Base-by-base conservation (phyloP, 2,329 filamentous ascomycete genomes). In the Aspergillus alliaceus region DNA sequence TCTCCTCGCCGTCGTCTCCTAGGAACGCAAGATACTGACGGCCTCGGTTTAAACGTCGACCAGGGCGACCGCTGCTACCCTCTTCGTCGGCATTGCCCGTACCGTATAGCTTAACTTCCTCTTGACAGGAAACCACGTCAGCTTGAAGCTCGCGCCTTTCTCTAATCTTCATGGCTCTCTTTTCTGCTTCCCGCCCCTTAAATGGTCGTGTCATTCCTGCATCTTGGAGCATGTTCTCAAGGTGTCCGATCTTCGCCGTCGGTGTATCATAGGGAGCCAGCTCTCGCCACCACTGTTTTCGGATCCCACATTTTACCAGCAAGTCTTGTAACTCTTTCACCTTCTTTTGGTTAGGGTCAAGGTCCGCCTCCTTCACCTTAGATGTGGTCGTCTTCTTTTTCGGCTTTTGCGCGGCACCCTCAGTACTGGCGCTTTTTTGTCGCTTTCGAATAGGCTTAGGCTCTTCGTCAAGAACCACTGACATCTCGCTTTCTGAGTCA, bases 201-300 rank as follows among this genome's bases (percentile, higher is more conserved):
- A 22, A 40, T 12, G 37, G 37, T 1, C 37, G 18, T 4, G 20
- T 40, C 90, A 98, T 97, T 32, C 93, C 95, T 4, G 86, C 81
- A 29, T 96, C 91, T 32, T 82, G 82, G 25, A 99, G 82, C 87
- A 96, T 89, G 11, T 78, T 78, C 70, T 86, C 90, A 7, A 99
- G 81, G 70, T 97, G 91, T 52, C 82, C 82, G 60, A 97, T 90
- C 79, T 96, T 97, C 50, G 86, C 90, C 59, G 86, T 89, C 4
- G 83, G 71, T 24, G 93, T 90, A 54, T 87, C 84, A 66, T 85
- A 92, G 54, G 86, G 80, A 72, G 90, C 90, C 27, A 99, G 82
- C 74, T 97, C 91, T 61, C 89, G 86, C 50, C 84, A 85, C 93
- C 95, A 99, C 59, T 97, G 84, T 72, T 97, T 98, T 53, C 91